Evolutionary conservation across 1,284 basidiomycete species (phyloP).

Genomic region (Coriolopsis trogii): DNA sequence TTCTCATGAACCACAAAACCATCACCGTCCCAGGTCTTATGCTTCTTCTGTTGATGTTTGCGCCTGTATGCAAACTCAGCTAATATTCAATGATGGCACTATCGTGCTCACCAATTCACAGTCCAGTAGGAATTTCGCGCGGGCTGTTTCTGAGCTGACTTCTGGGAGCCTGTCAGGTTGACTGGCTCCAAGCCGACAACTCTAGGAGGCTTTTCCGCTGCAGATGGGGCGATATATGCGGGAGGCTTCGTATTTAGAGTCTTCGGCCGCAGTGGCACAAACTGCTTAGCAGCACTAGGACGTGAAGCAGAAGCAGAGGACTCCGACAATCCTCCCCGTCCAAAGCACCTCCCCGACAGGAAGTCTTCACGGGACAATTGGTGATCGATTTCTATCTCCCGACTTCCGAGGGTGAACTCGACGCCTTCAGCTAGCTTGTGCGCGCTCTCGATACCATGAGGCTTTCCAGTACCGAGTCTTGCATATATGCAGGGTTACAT

Average conservation of each 20-base stretch:
- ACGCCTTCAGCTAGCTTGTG: conserved; percentile 48
- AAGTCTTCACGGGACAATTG: conserved; percentile 59
- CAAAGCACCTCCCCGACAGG: conserved; percentile 67
- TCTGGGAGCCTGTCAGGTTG: conserved; percentile 33
- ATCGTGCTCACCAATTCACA: conserved; percentile 69
- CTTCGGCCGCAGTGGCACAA: conserved; percentile 44
- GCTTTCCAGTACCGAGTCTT: conserved; percentile 32
- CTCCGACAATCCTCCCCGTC: conserved; percentile 29
- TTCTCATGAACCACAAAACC: conserved; percentile 58
- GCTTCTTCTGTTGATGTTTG: conserved; percentile 77
- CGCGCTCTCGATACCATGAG: conserved; percentile 37
- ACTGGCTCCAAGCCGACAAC: conserved; percentile 47
- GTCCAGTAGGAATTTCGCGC: conserved; percentile 55
- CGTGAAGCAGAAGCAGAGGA: conserved; percentile 25
- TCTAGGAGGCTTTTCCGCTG: conserved; percentile 28
- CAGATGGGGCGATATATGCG: conserved; percentile 9
- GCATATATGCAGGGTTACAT: neutral
- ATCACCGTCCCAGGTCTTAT: conserved; percentile 90
- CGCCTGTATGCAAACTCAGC: conserved; percentile 50
- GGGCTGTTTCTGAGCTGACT: conserved; percentile 14
- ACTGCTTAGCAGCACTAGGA: conserved; percentile 43
- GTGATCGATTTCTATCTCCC: conserved; percentile 73
- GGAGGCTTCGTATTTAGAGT: conserved; percentile 34
- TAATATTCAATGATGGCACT: neutral
- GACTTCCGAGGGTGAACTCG: conserved; percentile 63